These are phyloP conservation scores for Nitzschia sp. DNA, from an alignment of 108 stramenopile species.

Conservation along the genomic window DNA sequence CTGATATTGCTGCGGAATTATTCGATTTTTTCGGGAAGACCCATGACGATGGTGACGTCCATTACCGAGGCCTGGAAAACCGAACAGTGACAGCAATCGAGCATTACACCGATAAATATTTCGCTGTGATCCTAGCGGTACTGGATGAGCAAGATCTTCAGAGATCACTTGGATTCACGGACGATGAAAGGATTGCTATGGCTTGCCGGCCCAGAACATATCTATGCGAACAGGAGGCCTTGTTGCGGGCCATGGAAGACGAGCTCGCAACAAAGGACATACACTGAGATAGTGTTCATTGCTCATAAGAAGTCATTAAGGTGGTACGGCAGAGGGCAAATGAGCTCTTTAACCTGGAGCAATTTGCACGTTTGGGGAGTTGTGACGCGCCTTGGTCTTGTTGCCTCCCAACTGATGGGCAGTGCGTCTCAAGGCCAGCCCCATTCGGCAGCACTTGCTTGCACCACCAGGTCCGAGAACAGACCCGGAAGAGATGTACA, in stretches of 20 bases:
- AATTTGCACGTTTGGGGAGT: too few relatives aligned
- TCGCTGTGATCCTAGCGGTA: background rate
- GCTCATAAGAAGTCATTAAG: too few relatives aligned
- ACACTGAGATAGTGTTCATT: too few relatives aligned
- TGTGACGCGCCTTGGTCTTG: too few relatives aligned
- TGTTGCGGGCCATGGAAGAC: background rate
- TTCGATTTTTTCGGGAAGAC: background rate
- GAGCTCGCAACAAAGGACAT: background rate
- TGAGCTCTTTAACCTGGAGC: too few relatives aligned
- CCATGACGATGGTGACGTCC: background rate
- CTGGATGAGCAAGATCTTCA: conserved; percentile 1
- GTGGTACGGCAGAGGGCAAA: too few relatives aligned
- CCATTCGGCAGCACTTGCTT: too few relatives aligned
- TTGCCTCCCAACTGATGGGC: too few relatives aligned
- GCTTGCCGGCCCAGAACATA: background rate
- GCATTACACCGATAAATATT: background rate
- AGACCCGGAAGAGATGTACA: too few relatives aligned
- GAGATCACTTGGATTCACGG: background rate
- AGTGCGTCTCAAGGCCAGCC: too few relatives aligned
- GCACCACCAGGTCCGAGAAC: too few relatives aligned
- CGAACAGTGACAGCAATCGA: background rate
- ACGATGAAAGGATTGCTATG: background rate
- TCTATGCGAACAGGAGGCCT: background rate
- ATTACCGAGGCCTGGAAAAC: background rate
- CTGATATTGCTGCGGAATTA: background rate